A percentile compares a stretch with the other conserved stretches of the same genome.
Conservation (phyloP, 2,329 filamentous ascomycete species). For the Botryosphaeria agaves region DNA sequence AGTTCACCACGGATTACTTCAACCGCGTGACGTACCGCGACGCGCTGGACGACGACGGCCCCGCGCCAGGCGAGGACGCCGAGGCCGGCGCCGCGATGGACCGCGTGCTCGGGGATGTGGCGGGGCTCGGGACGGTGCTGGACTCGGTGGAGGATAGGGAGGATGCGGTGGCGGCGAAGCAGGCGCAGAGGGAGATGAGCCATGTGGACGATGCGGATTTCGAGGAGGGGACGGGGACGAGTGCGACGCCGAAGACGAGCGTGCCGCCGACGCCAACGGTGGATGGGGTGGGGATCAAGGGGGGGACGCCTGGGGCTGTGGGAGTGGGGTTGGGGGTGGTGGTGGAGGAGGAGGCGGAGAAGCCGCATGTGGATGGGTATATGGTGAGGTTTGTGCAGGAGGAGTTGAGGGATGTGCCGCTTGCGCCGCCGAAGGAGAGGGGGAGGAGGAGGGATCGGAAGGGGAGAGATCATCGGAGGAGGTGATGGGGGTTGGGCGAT, state of each 20-base stretch:
- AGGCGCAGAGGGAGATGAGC: conserved; percentile 74
- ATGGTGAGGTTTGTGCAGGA: conserved; percentile 18
- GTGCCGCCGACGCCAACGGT: conserved; percentile 17
- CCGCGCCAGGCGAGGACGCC: conserved; percentile 37
- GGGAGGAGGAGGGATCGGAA: conserved; percentile 5
- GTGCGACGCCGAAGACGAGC: conserved; percentile 19
- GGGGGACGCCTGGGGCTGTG: conserved; percentile 3
- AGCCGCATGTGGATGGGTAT: conserved; percentile 51
- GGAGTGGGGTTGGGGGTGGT: conserved; percentile 8
- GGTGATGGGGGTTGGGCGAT: conserved; percentile 1
- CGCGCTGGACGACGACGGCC: conserved; percentile 40
- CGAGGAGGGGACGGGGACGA: conserved; percentile 31
- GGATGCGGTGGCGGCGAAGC: conserved; percentile 72
- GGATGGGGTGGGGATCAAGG: conserved; percentile 7
- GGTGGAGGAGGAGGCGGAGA: conserved; percentile 33
- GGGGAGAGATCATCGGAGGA: conserved; percentile 1
- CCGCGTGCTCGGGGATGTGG: conserved; percentile 54
- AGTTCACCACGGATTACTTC: conserved; percentile 95
- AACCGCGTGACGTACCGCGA: conserved; percentile 57
- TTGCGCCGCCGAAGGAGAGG: conserved; percentile 15
- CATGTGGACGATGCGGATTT: conserved; percentile 78
- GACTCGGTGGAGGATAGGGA: conserved; percentile 86
- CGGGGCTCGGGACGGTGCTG: conserved; percentile 53
- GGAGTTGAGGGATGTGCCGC: conserved; percentile 12
- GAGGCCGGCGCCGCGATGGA: conserved; percentile 75